phyloP scores from a whole-genome alignment of 1,139 yeast species.

The Scheffersomyces quercinus region DNA sequence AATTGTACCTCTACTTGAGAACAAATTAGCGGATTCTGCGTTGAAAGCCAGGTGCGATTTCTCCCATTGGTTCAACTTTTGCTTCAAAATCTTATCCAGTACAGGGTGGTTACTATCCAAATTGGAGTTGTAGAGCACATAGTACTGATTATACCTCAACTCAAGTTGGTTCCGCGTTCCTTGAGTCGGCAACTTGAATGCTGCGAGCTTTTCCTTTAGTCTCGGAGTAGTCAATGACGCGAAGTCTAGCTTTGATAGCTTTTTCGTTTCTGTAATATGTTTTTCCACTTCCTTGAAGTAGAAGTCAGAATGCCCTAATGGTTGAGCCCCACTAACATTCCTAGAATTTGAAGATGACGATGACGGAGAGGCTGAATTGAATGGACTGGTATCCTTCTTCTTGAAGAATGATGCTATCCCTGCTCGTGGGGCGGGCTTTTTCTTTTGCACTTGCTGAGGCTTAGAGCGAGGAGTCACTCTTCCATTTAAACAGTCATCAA shows the following conservation, averaged over 20 bases:
- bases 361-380: neutral
- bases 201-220: conserved; percentile 59
- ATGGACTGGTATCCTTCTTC: conserved; percentile 2
- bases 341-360: neutral
- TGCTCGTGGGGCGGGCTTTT: conserved; percentile 6
- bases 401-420: conserved; percentile 41
- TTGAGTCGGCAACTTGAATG: conserved; percentile 54
- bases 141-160: conserved; percentile 74
- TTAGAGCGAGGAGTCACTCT: conserved; percentile 9
- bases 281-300: conserved; percentile 32
- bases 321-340: neutral
- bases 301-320: conserved; percentile 26
- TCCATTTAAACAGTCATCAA: conserved; percentile 64
- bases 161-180: conserved; percentile 71
- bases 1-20: conserved; percentile 23
- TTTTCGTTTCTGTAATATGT: conserved; percentile 25
- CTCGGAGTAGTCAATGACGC: conserved; percentile 59
- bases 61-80: conserved; percentile 73
- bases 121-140: conserved; percentile 80
- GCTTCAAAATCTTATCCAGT: conserved; percentile 52
- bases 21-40: conserved; percentile 19
- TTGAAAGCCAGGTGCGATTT: conserved; percentile 40
- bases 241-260: conserved; percentile 63
- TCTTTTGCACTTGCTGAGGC: conserved; percentile 3
- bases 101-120: conserved; percentile 74